phyloP scores from a whole-genome alignment of 495 filamentous ascomycete species.

The Clavariopsis aquatica region DNA sequence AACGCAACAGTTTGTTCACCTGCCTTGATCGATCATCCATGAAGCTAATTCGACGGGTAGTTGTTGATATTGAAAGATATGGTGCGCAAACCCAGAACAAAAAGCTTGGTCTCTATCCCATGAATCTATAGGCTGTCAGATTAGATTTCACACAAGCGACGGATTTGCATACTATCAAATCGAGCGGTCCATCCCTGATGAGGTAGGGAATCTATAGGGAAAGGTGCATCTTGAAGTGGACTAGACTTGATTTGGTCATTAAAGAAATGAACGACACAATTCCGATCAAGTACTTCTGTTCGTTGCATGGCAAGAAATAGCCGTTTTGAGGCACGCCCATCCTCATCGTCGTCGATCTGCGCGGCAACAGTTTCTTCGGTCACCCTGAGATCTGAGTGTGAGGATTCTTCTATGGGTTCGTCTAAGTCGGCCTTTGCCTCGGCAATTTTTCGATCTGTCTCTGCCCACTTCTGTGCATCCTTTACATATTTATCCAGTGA shows the following conservation, averaged over 20 bases:
- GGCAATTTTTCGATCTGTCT: conserved; percentile 59
- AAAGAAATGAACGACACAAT: conserved; percentile 70
- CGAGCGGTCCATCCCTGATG: conserved; percentile 35
- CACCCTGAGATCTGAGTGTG: conserved; percentile 37
- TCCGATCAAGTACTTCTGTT: conserved; percentile 66
- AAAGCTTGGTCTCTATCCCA: conserved; percentile 62
- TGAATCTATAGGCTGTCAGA: conserved; percentile 45
- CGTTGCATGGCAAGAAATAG: conserved; percentile 70
- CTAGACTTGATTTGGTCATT: conserved; percentile 29
- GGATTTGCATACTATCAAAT: conserved; percentile 46
- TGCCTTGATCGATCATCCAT: conserved; percentile 72
- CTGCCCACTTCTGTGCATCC: conserved; percentile 58
- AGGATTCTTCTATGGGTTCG: conserved; percentile 40
- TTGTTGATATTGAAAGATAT: conserved; percentile 53
- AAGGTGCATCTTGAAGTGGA: neutral
- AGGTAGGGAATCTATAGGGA: conserved; percentile 25
- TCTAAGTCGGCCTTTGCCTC: conserved; percentile 52
- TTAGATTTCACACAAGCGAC: conserved; percentile 15
- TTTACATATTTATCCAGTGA: conserved; percentile 66
- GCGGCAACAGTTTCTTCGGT: conserved; percentile 41
- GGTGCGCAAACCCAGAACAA: conserved; percentile 66
- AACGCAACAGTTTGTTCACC: conserved; percentile 16
- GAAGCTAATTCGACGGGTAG: conserved; percentile 70
- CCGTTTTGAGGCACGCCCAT: conserved; percentile 52
- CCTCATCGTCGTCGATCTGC: conserved; percentile 54